Conservation (phyloP, 192 early-diverging fungal species). For the Linnemannia elongata region DNA sequence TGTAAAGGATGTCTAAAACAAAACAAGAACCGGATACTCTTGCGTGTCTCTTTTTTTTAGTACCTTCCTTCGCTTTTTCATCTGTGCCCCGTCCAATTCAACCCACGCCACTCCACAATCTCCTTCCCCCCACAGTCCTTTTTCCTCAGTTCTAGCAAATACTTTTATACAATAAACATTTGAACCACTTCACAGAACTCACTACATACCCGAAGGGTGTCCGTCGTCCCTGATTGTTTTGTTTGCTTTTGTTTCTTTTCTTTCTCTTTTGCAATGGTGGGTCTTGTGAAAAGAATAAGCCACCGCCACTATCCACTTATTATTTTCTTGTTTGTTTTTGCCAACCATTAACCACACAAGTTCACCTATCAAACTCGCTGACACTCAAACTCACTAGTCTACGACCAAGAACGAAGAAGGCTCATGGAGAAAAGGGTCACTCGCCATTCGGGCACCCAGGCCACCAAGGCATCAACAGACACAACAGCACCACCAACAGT, state of each 20-base stretch:
- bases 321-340: background rate
- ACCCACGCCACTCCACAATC: background rate
- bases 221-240: background rate
- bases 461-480: slow-evolving; percentile 3
- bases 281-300: background rate
- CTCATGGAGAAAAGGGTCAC: slow-evolving; percentile 33
- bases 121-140: background rate
- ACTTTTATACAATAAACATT: slow-evolving; percentile 3
- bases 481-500: background rate
- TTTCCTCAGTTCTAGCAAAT: slow-evolving; percentile 5
- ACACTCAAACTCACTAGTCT: background rate
- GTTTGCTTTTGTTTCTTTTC: background rate
- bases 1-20: slow-evolving; percentile 33
- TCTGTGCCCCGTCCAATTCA: slow-evolving; percentile 3
- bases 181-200: background rate
- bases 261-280: background rate
- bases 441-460: slow-evolving; percentile 15
- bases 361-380: background rate
- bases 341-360: background rate
- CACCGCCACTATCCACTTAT: background rate
- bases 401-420: background rate
- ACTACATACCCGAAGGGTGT: background rate
- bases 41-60: background rate
- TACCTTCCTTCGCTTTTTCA: background rate
- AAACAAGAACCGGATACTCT: background rate